phyloP scores from a whole-genome alignment of 306 rosid species.

The Vigna nakashimae region DNA sequence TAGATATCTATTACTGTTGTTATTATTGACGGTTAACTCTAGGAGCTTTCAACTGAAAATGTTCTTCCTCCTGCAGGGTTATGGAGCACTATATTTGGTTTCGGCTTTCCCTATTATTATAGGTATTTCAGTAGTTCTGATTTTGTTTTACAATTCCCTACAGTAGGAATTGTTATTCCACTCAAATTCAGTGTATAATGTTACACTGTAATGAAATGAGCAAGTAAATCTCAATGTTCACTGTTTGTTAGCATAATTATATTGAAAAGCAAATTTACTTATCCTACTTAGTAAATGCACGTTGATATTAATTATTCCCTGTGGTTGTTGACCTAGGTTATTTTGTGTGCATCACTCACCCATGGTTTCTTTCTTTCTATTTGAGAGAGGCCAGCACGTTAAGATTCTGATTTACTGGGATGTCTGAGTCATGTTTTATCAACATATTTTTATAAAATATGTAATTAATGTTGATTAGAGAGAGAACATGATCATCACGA shows the following conservation, averaged over 20 bases:
- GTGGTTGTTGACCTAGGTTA: slow-evolving; percentile 7
- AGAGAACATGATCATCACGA: slow-evolving; percentile 57
- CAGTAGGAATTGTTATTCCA: slow-evolving; percentile 57
- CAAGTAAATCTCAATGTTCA: slow-evolving; percentile 35
- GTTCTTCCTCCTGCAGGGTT: slow-evolving; percentile 76
- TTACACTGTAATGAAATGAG: slow-evolving; percentile 36
- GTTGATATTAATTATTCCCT: background rate
- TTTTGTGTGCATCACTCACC: background rate
- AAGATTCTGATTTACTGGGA: background rate
- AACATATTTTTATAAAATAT: slow-evolving; percentile 29
- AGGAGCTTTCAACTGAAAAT: slow-evolving; percentile 46
- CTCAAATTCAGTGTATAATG: slow-evolving; percentile 42
- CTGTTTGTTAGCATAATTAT: background rate
- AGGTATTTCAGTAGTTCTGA: slow-evolving; percentile 88
- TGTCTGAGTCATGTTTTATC: slow-evolving; percentile 14
- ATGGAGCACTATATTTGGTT: slow-evolving; percentile 91
- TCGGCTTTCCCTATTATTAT: slow-evolving; percentile 91
- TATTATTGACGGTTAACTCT: slow-evolving; percentile 8
- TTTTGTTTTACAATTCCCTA: slow-evolving; percentile 90
- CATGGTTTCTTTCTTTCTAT: background rate
- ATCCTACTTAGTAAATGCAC: background rate
- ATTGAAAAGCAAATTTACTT: background rate
- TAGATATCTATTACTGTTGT: background rate
- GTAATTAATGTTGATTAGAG: slow-evolving; percentile 22
- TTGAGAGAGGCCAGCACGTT: slow-evolving; percentile 19